Evolutionary conservation across 345 rosid species (phyloP).

Genomic region (Aquilaria sinensis): DNA sequence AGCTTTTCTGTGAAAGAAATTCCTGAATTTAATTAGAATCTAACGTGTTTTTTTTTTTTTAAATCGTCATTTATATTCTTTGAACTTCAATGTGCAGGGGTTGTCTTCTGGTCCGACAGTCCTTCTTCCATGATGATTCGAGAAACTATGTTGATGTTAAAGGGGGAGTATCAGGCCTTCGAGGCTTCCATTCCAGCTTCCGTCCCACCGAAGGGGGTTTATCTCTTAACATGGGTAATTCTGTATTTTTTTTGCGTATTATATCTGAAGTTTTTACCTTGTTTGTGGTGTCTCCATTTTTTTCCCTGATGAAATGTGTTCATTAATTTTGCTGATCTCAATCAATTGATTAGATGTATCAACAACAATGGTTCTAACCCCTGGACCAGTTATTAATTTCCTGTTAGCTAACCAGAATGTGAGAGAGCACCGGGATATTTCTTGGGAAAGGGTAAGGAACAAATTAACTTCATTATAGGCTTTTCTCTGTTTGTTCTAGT

Average conservation of each 20-base stretch:
- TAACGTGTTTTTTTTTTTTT: conserved; percentile 12
- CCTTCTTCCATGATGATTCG: conserved; percentile 61
- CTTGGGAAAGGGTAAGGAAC: conserved; percentile 63
- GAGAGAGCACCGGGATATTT: conserved; percentile 40
- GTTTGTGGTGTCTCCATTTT: neutral
- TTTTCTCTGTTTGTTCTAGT: no score
- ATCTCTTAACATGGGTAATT: conserved; percentile 74
- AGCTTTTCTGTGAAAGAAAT: conserved; percentile 3
- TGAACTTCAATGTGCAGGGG: conserved; percentile 42
- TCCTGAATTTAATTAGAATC: neutral
- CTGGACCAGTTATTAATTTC: conserved; percentile 73
- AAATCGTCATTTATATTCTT: conserved; percentile 7
- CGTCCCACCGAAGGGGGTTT: conserved; percentile 78
- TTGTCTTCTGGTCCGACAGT: conserved; percentile 81
- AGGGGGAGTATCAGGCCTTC: conserved; percentile 58
- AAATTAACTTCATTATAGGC: conserved; percentile 5
- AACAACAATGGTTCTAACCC: conserved; percentile 67
- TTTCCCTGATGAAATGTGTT: neutral
- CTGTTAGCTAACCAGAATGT: conserved; percentile 58
- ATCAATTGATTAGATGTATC: conserved; percentile 49
- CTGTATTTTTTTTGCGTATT: neutral
- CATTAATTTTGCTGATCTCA: conserved; percentile 1
- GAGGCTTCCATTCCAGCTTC: conserved; percentile 87
- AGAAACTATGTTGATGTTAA: conserved; percentile 49
- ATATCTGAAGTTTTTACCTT: neutral